phyloP scores from a whole-genome alignment of 345 rosid species.

The Trapa bicornis region DNA sequence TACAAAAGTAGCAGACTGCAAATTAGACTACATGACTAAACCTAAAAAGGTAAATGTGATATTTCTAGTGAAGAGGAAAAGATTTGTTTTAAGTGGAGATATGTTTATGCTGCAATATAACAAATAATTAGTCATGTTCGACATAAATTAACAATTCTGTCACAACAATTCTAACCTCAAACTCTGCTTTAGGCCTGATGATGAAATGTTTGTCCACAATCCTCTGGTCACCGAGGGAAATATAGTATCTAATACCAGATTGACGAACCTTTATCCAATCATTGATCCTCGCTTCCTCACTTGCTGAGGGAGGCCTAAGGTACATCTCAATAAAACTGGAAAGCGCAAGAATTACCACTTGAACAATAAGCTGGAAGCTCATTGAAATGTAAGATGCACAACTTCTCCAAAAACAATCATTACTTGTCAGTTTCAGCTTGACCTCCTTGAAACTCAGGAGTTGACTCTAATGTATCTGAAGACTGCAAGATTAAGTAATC shows the following conservation, averaged over 20 bases:
- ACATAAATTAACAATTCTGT: neutral
- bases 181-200: slow-evolving; percentile 99
- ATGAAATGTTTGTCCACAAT: slow-evolving; percentile 96
- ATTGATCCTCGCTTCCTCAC: slow-evolving; percentile 84
- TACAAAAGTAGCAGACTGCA: neutral
- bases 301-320: slow-evolving; percentile 96
- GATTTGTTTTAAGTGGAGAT: neutral
- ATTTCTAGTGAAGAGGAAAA: too few relatives aligned
- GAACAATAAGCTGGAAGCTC: slow-evolving; percentile 1
- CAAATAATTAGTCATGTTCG: neutral
- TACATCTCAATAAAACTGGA: slow-evolving; percentile 99
- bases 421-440: slow-evolving; percentile 69
- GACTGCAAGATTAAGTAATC: slow-evolving; percentile 31
- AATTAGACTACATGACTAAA: too few relatives aligned
- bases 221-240: slow-evolving; percentile 96
- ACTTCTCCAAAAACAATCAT: slow-evolving; percentile 18
- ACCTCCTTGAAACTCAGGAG: slow-evolving; percentile 45
- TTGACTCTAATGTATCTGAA: slow-evolving; percentile 25
- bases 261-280: slow-evolving; percentile 99
- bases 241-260: slow-evolving; percentile 91
- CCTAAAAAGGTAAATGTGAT: too few relatives aligned
- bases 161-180: slow-evolving; percentile 56
- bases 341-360: slow-evolving; percentile 6
- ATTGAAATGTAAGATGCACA: neutral
- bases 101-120: neutral